Conservation (phyloP, 257 asterid species). For the Solanum tarapatanum region DNA sequence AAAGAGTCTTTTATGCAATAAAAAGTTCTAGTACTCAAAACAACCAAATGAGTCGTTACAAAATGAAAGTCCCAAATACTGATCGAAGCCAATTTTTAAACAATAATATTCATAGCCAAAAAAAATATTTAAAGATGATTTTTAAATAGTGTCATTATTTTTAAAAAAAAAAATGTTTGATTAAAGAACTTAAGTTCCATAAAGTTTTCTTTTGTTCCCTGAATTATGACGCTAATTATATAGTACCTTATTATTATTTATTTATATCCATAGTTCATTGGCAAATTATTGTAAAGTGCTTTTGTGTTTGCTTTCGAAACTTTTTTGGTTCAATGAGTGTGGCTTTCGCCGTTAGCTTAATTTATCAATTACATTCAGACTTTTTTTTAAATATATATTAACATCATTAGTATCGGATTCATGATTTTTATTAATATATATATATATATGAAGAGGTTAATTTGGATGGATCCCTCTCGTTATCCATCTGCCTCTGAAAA, state of each 20-base stretch:
- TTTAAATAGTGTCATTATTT: neutral
- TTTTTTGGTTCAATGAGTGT: slow-evolving; percentile 19
- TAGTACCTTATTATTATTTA: neutral
- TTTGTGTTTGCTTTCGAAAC: slow-evolving; percentile 41
- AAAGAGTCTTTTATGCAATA: too few species aligned
- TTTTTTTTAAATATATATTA: too few species aligned
- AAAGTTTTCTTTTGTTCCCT: neutral
- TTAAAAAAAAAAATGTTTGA: neutral
- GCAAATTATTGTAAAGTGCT: slow-evolving; percentile 36
- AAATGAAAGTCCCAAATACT: neutral
- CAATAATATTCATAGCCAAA: neutral
- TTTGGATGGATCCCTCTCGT: neutral
- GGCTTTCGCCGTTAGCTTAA: slow-evolving; percentile 12
- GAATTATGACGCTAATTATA: slow-evolving; percentile 37
- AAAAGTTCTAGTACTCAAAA: too few species aligned
- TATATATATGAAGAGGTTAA: neutral
- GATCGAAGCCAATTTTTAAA: neutral
- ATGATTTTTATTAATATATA: too few species aligned
- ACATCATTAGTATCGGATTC: too few species aligned
- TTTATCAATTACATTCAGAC: neutral
- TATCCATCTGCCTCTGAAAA: neutral
- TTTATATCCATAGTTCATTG: slow-evolving; percentile 3
- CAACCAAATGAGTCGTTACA: too few species aligned
- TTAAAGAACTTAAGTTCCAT: slow-evolving; percentile 13
- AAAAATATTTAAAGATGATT: neutral